Evolutionary conservation across 495 filamentous ascomycete genomes (phyloP), one percentile per base, ranked within the genome.

Genomic region (Hypoxylon crocopeplum): DNA sequence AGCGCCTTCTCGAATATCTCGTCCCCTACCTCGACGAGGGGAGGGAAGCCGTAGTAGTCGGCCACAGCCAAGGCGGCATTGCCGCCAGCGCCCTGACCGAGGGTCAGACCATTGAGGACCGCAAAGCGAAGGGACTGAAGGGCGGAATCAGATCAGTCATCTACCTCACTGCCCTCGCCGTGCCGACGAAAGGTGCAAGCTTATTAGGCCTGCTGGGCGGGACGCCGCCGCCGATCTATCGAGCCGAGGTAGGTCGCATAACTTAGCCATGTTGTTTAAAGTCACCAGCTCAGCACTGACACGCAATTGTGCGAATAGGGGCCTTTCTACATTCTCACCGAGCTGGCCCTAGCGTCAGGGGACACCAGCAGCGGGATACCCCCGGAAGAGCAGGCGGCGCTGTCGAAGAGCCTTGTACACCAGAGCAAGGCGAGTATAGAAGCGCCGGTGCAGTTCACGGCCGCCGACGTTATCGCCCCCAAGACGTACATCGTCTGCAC

Each of bases 71-170:
- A n/a, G 67, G 62, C 13, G 68, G 68, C 16, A 56, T 66, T 22
- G 58, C 62, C 6, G 63, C 53, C 3, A 67, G 66, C 20, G 68
- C 62, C 13, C 15, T 62, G 30, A 66, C 62, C 12, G 66, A 66
- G 33, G 62, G 66, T 19, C 56, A 63, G 29, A 70, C 64, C 5
- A 32, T 68, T 37, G 39, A 62, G 33, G 59, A 69, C 11, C 70
- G 76, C 19, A 66, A 68, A n/a, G 59, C 61, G 3, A 56, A 69
- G 55, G 75, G 74, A 0, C 25, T 68, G 3, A 56, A 70, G 38
- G 65, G 68, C 0, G 71, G 74, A 1, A 69, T 79, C 17, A 52
- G 64, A 15, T 51, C 66, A 19, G 51, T 79, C 40, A 39, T 78
- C 5, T 79, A 75, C 38, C 71, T 78, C 8, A 45, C 64, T 7